These are phyloP conservation scores for Gonium pectorale DNA, from an alignment of 139 green algal genomes.

Conservation along the genomic window DNA sequence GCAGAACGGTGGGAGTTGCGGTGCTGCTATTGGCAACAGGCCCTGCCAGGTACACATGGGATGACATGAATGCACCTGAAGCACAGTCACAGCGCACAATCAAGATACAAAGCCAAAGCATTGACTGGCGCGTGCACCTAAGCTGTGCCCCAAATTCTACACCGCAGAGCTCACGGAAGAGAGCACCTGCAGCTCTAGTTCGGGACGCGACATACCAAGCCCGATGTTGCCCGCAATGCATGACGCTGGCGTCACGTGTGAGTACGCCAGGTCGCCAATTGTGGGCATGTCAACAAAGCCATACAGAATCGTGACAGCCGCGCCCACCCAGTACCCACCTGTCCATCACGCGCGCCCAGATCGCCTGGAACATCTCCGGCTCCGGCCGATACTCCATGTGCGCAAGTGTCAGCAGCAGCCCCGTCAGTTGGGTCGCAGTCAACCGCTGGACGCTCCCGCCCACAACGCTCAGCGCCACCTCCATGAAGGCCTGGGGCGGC, in stretches of 20 bases:
- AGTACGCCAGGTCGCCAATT: slow-evolving; percentile 1
- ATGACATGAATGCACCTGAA: too few relatives aligned
- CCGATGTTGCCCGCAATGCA: slow-evolving; percentile 12
- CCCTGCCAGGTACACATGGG: too few relatives aligned
- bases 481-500: slow-evolving; percentile 12
- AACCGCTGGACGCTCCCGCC: not conserved
- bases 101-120: too few relatives aligned
- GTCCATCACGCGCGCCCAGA: slow-evolving; percentile 5
- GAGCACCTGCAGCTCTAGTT: slow-evolving; percentile 27
- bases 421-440: not conserved
- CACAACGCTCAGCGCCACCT: not conserved
- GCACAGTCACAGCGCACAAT: too few relatives aligned
- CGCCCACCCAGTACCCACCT: not conserved
- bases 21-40: too few relatives aligned
- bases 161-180: not conserved
- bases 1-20: too few relatives aligned
- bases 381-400: slow-evolving; percentile 20
- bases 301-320: not conserved
- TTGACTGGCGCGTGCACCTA: too few relatives aligned
- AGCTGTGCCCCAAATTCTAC: slow-evolving; percentile 16
- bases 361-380: not conserved
- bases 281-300: not conserved
- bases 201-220: not conserved
- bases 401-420: slow-evolving; percentile 6
- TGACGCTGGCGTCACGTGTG: not conserved